Conservation (phyloP, 2,329 filamentous ascomycete species). For the Cyphellophora europaea region DNA sequence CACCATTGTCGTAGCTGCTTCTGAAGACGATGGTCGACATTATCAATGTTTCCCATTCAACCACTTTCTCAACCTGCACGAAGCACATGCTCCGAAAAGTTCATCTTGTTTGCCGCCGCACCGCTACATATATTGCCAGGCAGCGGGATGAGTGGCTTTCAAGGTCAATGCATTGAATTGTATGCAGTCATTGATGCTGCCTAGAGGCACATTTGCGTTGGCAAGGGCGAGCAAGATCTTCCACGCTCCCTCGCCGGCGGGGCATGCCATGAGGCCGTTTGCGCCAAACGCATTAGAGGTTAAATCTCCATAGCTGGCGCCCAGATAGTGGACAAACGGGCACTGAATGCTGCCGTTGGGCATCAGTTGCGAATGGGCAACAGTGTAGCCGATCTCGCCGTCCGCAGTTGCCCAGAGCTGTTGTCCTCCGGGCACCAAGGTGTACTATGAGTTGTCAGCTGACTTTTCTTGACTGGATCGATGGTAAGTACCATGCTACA, state of each 20-base stretch:
- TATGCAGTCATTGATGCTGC: conserved; percentile 28
- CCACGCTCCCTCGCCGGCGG: conserved; percentile 23
- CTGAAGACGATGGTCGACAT: no score
- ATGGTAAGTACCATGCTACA: conserved; percentile 20
- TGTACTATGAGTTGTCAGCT: conserved; percentile 25
- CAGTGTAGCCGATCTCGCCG: conserved; percentile 48
- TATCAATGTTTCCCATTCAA: no score
- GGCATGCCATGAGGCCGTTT: conserved; percentile 36
- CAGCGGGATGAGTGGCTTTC: conserved; percentile 20
- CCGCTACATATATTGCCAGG: conserved; percentile 33
- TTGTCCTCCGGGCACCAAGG: conserved; percentile 55
- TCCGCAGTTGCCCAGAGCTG: conserved; percentile 46
- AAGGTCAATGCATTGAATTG: conserved; percentile 29
- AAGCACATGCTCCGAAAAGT: no score
- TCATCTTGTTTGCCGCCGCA: background rate
- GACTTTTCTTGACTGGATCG: no score
- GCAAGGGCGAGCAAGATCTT: conserved; percentile 33
- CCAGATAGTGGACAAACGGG: conserved; percentile 35
- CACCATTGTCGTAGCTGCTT: no score
- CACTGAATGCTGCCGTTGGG: conserved; percentile 42
- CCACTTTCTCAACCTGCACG: no score
- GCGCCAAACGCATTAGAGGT: conserved; percentile 26
- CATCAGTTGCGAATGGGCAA: conserved; percentile 43
- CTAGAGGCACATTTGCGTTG: conserved; percentile 30
- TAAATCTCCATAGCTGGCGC: conserved; percentile 22